Evolutionary conservation across 768 basidiomycete species (phyloP), one percentile per base, ranked within the genome.

Genomic region (Boletus barrowsii): DNA sequence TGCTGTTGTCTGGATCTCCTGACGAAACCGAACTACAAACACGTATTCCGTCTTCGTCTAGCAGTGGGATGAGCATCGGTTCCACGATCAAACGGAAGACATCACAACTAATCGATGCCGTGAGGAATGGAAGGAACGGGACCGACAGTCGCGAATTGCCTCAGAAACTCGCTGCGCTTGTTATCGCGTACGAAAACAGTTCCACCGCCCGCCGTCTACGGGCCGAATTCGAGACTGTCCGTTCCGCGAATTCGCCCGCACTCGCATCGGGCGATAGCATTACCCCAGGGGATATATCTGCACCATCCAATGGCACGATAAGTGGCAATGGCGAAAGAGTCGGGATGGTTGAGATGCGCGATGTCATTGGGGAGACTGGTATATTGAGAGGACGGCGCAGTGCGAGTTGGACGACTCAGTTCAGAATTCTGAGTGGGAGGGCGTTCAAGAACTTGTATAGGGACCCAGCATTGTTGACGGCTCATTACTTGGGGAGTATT

Each of bases 401-500:
- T 51, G 97, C 96, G 8, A 87, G 82, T 58, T 93, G 86, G 83
- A 78, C 77, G 41, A 95, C 89, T 17, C 97, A 99, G 74, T 98
- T 99, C 66, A 81, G 83, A 68, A 95, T 98, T 53, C 73, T 99
- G 67, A 97, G 93, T 67, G 95, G 95, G 24, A 75, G 97, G 53
- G 94, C 96, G 20, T 98, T 99, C 80, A 98, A 98, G 81, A 98
- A 98, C 66, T 72, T 99, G 55, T 98, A 99, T 69, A 79, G 96
- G 24, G 93, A 99, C 64, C 96, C 96, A 0, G 88, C 94, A 45
- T 71, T 99, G 51, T 79, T 99, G 76, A 80, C 85, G 3, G 87
- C 94, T 8, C 97, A 99, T 73, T 99, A 98, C 72, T 64, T 85
- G 41, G 86, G 91, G 8, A 84, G 94, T 2, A 82, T 98, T 59